Evolutionary conservation across 2,329 filamentous ascomycete genomes (phyloP), one percentile per base, ranked within the genome.

Genomic region (Neofusicoccum sp.): DNA sequence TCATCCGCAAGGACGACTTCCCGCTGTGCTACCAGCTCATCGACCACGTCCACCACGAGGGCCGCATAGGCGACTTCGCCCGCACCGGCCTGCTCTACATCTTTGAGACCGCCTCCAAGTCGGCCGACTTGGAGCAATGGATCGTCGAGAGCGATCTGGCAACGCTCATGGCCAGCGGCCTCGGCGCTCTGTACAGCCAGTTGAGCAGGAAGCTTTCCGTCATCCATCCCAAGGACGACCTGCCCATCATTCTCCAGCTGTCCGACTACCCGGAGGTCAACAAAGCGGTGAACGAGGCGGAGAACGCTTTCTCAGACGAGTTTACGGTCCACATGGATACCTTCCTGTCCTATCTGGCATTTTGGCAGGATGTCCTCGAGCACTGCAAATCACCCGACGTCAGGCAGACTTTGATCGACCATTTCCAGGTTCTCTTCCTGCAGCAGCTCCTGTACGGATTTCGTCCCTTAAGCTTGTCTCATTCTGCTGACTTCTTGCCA

Each of bases 331-430:
- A 97, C 70, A 86, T 98, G 71, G 89, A 94, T 61, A 96, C 93
- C 0, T 99, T 99, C 71, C 83, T 99, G 45, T 97, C 95, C 0
- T 96, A 98, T 73, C 84, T 99, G 54, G 82, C 96, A 5, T 99
- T 99, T 73, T 99, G 95, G 95, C 95, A 99, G 78, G 95, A 99
- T 75, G 93, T 97, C 37, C 81, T 99, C 65, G 95, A 98, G 74
- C 94, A 98, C 77, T 99, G 95, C 79, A 88, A 89, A 70, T 98
- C 94, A 3, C 83, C 88, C 1, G 94, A 98, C 73, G 92, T 99
- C 69, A 95, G 94, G 74, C 92, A 92, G 68, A 97, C 93, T 0
- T 81, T 99, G 56, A 83, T 99, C 36, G 95, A 99, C 74, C 95
- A 99, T 77, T 99, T 99, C 72, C 93, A 97, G 74, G 90, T 98